phyloP scores from a whole-genome alignment of 192 early-diverging fungal genomes.

The Coemansia furcata region DNA sequence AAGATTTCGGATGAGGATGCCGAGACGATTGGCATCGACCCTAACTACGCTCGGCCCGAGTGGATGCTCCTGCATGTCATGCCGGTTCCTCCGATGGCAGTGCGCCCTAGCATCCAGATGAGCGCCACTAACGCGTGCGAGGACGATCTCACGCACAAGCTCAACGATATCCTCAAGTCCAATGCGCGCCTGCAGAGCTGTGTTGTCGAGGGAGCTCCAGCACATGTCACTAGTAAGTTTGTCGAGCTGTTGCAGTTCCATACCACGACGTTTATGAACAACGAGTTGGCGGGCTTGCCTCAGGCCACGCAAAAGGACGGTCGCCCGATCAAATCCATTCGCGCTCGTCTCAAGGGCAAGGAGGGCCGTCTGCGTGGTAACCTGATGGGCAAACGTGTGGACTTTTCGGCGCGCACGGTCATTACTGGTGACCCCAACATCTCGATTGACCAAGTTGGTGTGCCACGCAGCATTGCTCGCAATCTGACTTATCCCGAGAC shows the following conservation, averaged over 20 bases:
- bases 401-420: constrained; percentile 98
- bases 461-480: constrained; percentile 93
- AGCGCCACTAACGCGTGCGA: constrained; percentile 84
- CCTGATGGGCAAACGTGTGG: constrained; percentile 99
- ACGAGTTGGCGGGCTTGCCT: constrained; percentile 90
- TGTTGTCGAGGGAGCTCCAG: constrained; percentile 83
- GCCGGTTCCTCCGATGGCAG: constrained; percentile 94
- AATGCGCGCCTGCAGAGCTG: constrained; percentile 79
- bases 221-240: constrained; percentile 85
- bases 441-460: constrained; percentile 97
- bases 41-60: constrained; percentile 91
- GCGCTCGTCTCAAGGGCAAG: constrained; percentile 97
- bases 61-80: constrained; percentile 97
- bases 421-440: constrained; percentile 99
- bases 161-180: constrained; percentile 91
- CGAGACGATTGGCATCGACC: constrained; percentile 79
- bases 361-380: constrained; percentile 98
- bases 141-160: constrained; percentile 96
- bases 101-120: constrained; percentile 94
- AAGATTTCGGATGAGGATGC: constrained; percentile 86
- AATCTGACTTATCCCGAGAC: constrained; percentile 97
- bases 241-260: constrained; percentile 90
- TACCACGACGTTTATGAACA: constrained; percentile 97
- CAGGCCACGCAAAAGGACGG: constrained; percentile 89
- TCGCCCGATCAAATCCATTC: constrained; percentile 92